Evolutionary conservation across 2,329 filamentous ascomycete genomes (phyloP).

Genomic region (Bimuria novae-zelandiae): DNA sequence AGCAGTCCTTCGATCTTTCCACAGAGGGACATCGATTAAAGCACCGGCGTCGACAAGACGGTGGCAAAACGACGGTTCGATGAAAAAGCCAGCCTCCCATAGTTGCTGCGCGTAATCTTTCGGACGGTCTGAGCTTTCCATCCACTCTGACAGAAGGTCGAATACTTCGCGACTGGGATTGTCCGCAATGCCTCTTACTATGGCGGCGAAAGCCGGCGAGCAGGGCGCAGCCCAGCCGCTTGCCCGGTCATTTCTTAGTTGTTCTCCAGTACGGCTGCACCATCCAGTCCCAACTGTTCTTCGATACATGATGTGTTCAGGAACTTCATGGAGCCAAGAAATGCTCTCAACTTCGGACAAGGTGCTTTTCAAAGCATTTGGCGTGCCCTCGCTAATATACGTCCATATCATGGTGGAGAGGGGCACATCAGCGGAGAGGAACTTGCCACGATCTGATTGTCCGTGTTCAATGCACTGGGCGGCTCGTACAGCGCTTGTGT

Average conservation of each 20-base stretch:
- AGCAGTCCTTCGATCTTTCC: not conserved
- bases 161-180: not conserved
- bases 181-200: not conserved
- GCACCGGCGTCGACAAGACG: not conserved
- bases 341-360: not conserved
- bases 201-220: not conserved
- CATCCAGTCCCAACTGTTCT: not conserved
- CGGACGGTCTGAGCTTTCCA: not conserved
- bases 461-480: not conserved
- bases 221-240: not conserved
- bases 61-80: not conserved
- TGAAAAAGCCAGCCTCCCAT: slow-evolving; percentile 3
- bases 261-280: not conserved
- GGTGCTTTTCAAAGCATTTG: not conserved
- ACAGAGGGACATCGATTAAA: not conserved
- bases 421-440: not conserved
- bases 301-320: not conserved
- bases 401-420: not conserved
- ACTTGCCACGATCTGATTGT: not conserved
- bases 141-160: not conserved
- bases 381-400: not conserved
- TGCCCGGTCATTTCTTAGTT: not conserved
- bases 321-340: slow-evolving; percentile 1
- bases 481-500: not conserved
- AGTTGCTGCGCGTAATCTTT: not conserved